Evolutionary conservation across 1,139 yeast species (phyloP).

Genomic region (Sugiyamaella paludigena): DNA sequence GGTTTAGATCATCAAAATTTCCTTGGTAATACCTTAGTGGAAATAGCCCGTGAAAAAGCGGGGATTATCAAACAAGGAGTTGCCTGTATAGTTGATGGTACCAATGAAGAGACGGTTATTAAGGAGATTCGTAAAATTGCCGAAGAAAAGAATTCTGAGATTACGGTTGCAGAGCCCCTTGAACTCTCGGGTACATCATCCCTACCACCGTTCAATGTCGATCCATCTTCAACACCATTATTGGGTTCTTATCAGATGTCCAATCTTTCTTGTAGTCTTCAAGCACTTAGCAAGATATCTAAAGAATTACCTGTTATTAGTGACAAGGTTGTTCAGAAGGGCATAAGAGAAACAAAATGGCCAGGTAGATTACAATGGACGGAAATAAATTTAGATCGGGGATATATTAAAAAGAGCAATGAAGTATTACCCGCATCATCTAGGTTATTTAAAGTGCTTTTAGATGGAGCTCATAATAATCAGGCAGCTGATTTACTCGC

Average conservation of each 20-base stretch:
- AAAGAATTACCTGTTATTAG: conserved; percentile 23
- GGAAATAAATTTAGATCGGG: conserved; percentile 31
- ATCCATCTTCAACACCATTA: conserved; percentile 47
- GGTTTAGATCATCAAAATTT: conserved; percentile 80
- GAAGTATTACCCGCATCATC: no score
- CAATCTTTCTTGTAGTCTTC: conserved; percentile 70
- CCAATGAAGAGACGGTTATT: conserved; percentile 55
- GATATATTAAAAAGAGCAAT: conserved; percentile 47
- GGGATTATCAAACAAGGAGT: conserved; percentile 68
- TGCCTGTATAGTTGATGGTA: conserved; percentile 70
- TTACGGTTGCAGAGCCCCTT: conserved; percentile 18
- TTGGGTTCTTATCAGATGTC: conserved; percentile 69
- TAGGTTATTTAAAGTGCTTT: conserved; percentile 47
- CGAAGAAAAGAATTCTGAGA: conserved; percentile 11
- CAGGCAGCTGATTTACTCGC: conserved; percentile 74
- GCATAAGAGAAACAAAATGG: conserved; percentile 46
- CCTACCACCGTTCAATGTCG: conserved; percentile 18
- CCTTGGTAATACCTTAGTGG: conserved; percentile 59
- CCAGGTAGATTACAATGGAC: conserved; percentile 43
- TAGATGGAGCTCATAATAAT: conserved; percentile 94
- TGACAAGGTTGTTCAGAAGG: conserved; percentile 43
- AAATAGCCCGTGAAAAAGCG: conserved; percentile 76
- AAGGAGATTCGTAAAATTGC: conserved; percentile 37
- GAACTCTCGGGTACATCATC: background rate
- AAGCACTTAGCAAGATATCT: conserved; percentile 45